Evolutionary conservation across 2,329 filamentous ascomycete genomes (phyloP).

Genomic region (Cryphonectria nitschkei): DNA sequence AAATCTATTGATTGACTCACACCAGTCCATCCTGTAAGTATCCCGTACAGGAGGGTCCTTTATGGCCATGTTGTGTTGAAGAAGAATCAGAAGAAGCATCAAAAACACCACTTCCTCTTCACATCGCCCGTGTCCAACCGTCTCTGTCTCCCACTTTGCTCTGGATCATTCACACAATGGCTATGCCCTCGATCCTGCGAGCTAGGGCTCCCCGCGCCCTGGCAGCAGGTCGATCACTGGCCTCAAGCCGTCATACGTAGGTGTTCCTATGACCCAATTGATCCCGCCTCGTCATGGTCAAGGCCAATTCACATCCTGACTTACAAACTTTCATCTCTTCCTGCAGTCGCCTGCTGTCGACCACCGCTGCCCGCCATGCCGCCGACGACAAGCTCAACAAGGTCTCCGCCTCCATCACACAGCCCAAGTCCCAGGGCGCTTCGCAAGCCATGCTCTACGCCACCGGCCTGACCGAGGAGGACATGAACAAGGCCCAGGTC

Average conservation of each 20-base stretch:
- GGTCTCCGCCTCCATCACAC: slow-evolving; percentile 82
- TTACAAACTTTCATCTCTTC: neutral
- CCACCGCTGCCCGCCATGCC: slow-evolving; percentile 50
- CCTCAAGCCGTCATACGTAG: slow-evolving; percentile 33
- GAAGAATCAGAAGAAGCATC: slow-evolving; percentile 16
- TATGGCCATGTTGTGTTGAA: slow-evolving; percentile 17
- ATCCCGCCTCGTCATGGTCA: neutral
- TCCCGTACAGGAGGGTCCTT: neutral
- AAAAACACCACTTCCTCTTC: slow-evolving; percentile 5
- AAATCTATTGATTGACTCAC: slow-evolving; percentile 25
- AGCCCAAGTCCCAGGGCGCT: slow-evolving; percentile 96
- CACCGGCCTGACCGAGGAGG: slow-evolving; percentile 81
- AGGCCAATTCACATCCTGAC: slow-evolving; percentile 8
- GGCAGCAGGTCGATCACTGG: slow-evolving; percentile 24
- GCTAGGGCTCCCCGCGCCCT: slow-evolving; percentile 32
- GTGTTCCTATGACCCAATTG: slow-evolving; percentile 14
- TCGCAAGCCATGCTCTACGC: slow-evolving; percentile 99
- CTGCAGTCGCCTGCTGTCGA: slow-evolving; percentile 54
- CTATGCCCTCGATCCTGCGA: slow-evolving; percentile 30
- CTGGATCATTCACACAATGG: slow-evolving; percentile 23
- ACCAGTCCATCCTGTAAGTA: neutral
- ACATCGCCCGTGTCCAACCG: neutral
- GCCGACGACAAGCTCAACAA: slow-evolving; percentile 73
- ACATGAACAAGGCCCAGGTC: slow-evolving; percentile 96
- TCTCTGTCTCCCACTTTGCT: neutral